phyloP scores from a whole-genome alignment of 2,329 filamentous ascomycete genomes.

The Hymenoscyphus occultus region DNA sequence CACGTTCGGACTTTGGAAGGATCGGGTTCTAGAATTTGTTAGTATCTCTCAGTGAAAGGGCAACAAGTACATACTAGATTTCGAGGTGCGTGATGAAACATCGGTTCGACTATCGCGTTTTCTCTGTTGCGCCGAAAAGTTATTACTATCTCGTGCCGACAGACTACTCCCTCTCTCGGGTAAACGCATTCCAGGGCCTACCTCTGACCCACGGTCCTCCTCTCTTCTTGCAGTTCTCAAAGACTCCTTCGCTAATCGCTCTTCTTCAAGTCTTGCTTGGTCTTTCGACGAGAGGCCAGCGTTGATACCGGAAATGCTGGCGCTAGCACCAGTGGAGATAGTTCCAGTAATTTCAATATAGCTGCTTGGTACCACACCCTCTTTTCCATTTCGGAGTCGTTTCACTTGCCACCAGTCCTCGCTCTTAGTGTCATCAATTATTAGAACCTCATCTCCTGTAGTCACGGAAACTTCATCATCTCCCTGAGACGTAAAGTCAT shows the following conservation, averaged over 20 bases:
- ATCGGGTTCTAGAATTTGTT: slow-evolving; percentile 66
- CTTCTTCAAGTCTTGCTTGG: slow-evolving; percentile 76
- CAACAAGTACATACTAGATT: slow-evolving; percentile 62
- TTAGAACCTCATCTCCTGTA: slow-evolving; percentile 83
- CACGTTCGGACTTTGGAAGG: slow-evolving; percentile 79
- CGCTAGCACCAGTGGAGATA: slow-evolving; percentile 43
- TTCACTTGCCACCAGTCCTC: slow-evolving; percentile 99
- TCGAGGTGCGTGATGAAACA: slow-evolving; percentile 53
- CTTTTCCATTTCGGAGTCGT: slow-evolving; percentile 84
- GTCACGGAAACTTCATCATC: slow-evolving; percentile 94
- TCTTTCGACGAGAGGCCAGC: slow-evolving; percentile 68
- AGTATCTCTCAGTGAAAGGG: slow-evolving; percentile 15
- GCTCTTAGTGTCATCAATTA: slow-evolving; percentile 86
- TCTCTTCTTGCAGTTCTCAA: slow-evolving; percentile 58
- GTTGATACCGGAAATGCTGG: slow-evolving; percentile 51
- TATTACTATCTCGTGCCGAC: slow-evolving; percentile 61
- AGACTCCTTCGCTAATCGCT: slow-evolving; percentile 77
- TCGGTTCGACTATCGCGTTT: slow-evolving; percentile 64
- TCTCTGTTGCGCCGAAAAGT: slow-evolving; percentile 69
- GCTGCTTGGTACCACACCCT: slow-evolving; percentile 94
- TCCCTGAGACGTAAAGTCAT: slow-evolving; percentile 95
- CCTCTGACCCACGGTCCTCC: slow-evolving; percentile 63
- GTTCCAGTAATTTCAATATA: slow-evolving; percentile 86
- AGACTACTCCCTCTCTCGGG: slow-evolving; percentile 80
- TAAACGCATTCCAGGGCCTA: slow-evolving; percentile 73